Conservation (phyloP, 768 basidiomycete genomes). For the Mycena capillaripes region DNA sequence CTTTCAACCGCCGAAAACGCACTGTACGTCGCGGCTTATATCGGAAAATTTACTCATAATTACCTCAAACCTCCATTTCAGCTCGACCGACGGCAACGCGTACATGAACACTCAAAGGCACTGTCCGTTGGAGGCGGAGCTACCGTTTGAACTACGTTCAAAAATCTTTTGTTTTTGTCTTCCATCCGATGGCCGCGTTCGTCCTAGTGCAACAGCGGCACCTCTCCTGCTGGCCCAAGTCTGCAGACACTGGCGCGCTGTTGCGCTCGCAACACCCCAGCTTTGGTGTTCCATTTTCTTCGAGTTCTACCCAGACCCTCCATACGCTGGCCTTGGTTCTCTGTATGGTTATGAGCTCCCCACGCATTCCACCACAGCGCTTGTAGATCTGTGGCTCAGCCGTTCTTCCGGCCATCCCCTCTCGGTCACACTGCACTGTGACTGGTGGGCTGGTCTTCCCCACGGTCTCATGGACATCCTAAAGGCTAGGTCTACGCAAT, state of each 20-base stretch:
- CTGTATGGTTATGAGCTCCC: not conserved
- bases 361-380: not conserved
- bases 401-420: not conserved
- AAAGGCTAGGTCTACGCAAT: not conserved
- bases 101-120: too few relatives aligned
- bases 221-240: not conserved
- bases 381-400: not conserved
- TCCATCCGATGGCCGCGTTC: not conserved
- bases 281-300: not conserved
- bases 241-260: slow-evolving; percentile 4
- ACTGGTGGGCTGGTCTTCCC: not conserved
- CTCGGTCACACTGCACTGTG: not conserved
- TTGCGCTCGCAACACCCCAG: not conserved
- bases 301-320: not conserved
- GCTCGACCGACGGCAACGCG: too few relatives aligned
- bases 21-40: too few relatives aligned
- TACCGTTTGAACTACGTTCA: not conserved
- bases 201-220: not conserved
- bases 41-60: too few relatives aligned
- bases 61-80: too few relatives aligned
- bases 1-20: too few relatives aligned
- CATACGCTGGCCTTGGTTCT: not conserved
- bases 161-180: not conserved
- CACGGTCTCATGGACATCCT: not conserved
- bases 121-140: too few relatives aligned